These are phyloP conservation scores for Neurospora tetraspora DNA, from an alignment of 495 filamentous ascomycete genomes.

Conservation along the genomic window DNA sequence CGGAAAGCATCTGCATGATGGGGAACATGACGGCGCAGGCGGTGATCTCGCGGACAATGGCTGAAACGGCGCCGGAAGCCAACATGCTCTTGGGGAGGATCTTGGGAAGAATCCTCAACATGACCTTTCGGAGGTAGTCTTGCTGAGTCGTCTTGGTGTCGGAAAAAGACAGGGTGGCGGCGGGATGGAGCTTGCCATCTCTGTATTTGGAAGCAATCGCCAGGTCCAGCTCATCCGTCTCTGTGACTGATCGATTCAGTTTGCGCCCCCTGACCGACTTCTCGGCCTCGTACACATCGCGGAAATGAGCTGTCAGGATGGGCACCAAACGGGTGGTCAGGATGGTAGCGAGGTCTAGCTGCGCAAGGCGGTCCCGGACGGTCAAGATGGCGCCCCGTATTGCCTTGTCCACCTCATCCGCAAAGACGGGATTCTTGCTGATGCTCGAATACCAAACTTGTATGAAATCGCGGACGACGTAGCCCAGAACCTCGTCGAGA, in stretches of 20 bases:
- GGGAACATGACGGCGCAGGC: conserved; percentile 67
- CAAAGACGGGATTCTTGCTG: conserved; percentile 67
- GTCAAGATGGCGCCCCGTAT: conserved; percentile 65
- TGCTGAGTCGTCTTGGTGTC: conserved; percentile 78
- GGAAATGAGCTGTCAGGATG: conserved; percentile 82
- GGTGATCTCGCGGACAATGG: conserved; percentile 76
- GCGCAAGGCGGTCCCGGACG: conserved; percentile 57
- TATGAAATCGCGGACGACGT: conserved; percentile 77
- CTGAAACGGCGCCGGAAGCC: conserved; percentile 66
- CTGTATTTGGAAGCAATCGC: conserved; percentile 89
- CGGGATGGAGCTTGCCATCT: conserved; percentile 81
- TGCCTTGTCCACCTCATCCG: conserved; percentile 72
- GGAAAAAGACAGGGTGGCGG: conserved; percentile 69
- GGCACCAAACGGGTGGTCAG: conserved; percentile 75
- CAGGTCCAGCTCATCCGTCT: conserved; percentile 89
- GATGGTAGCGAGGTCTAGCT: conserved; percentile 70
- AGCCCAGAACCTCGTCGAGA: conserved; percentile 68
- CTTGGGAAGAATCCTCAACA: conserved; percentile 59
- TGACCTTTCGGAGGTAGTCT: conserved; percentile 68
- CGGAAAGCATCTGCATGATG: conserved; percentile 59
- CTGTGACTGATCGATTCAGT: conserved; percentile 80
- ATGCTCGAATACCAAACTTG: conserved; percentile 82
- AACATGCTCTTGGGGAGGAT: conserved; percentile 65
- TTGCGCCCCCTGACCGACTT: conserved; percentile 75
- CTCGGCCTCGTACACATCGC: conserved; percentile 86